Evolutionary conservation across 257 asterid genomes (phyloP), one percentile per base, ranked within the genome.

Genomic region (Solanum rostratum): DNA sequence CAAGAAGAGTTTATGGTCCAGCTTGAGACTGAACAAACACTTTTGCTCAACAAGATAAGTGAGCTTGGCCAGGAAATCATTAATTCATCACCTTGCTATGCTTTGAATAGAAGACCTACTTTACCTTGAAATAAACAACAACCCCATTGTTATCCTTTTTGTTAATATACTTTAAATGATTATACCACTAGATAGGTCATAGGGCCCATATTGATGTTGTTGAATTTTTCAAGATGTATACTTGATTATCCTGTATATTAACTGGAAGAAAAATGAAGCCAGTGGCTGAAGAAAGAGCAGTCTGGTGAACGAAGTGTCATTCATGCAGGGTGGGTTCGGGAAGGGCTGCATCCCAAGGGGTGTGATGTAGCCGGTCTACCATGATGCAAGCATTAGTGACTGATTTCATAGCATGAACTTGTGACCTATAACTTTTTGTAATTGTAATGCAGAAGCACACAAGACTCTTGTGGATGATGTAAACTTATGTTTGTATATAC

Each of bases 1-100:
- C 94, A 91, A 86, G 95, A 94, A 79, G 99, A 93, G 86, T 92
- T 89, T 90, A 85, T 92, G 89, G 54, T 88, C 81, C 95, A 89
- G 88, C 97, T 97, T 7, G 97, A 95, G 89, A 94, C 91, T 1
- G 99, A 97, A 90, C 98, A 97, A 73, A 90, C 63, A 89, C 88
- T 97, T 86, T 90, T 97, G 10, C 80, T 97, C 50, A 87, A 84
- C 91, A 97, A 95, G 88, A 91, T 97, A 86, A 88, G 90, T 83
- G 97, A 95, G 91, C 97, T 97, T 69, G 98, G 99, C 50, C 99
- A 91, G 84, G 99, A 97, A 89, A 88, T 95, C 71, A 81, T 94
- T n/a, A 94, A 97, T 89, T 89, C 97, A 1, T 81, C 97, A 2
- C 76, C 91, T 24, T 80, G 94, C 24, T 81, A 92, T 69, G 46